phyloP scores from a whole-genome alignment of 441 rosid species.

The Euphorbia corollata region DNA sequence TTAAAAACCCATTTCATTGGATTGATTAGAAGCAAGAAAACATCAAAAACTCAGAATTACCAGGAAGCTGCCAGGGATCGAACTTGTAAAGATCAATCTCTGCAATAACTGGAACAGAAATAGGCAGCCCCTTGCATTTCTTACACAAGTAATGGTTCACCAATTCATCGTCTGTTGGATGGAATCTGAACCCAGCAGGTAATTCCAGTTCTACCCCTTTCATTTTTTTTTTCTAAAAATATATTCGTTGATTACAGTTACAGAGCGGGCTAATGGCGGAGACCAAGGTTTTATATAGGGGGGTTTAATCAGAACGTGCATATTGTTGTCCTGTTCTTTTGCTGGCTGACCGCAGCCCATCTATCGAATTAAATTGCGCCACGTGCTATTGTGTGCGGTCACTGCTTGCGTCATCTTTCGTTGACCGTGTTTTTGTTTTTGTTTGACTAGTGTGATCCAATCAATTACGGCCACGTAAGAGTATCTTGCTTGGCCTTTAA shows the following conservation, averaged over 20 bases:
- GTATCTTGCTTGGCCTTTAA: too few relatives aligned
- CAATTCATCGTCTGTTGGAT: slow-evolving; percentile 29
- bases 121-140: slow-evolving; percentile 53
- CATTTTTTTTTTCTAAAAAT: slow-evolving; percentile 21
- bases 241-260: too few relatives aligned
- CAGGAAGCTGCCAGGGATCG: slow-evolving; percentile 95
- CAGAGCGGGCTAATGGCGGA: neutral
- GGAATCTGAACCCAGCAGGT: slow-evolving; percentile 91
- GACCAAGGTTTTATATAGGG: slow-evolving; percentile 29
- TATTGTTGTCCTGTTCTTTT: slow-evolving; percentile 24
- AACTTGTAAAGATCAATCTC: slow-evolving; percentile 86
- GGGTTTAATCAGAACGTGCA: slow-evolving; percentile 6
- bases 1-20: neutral
- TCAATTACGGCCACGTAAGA: too few relatives aligned
- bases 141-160: slow-evolving; percentile 62
- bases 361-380: neutral
- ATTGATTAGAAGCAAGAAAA: neutral
- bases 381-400: slow-evolving; percentile 18
- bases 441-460: too few relatives aligned
- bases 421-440: too few relatives aligned
- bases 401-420: too few relatives aligned
- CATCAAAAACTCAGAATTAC: slow-evolving; percentile 24
- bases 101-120: slow-evolving; percentile 71
- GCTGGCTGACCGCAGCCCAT: slow-evolving; percentile 43
- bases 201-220: slow-evolving; percentile 42